Evolutionary conservation across 768 basidiomycete species (phyloP).

Genomic region (Boletus bicolor): DNA sequence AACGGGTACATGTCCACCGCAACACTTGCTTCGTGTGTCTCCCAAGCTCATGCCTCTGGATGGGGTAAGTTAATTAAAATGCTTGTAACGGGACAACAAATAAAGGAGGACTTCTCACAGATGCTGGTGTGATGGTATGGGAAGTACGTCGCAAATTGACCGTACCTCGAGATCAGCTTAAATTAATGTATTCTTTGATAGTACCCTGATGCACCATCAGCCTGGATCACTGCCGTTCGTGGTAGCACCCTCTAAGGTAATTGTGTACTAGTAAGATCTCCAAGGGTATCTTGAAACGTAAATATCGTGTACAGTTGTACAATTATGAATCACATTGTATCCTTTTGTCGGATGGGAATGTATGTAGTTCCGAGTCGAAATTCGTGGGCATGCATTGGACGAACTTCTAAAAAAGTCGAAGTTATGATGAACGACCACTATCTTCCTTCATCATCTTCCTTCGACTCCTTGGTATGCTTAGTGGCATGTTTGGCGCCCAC

Average conservation of each 20-base stretch:
- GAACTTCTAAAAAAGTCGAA: not conserved
- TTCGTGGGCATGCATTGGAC: not conserved
- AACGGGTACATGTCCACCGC: conserved; percentile 56
- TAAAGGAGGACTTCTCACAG: conserved; percentile 21
- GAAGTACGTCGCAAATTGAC: conserved; percentile 23
- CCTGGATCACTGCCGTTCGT: conserved; percentile 34
- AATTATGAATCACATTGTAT: not conserved
- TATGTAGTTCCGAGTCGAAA: not conserved
- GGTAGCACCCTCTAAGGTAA: conserved; percentile 2
- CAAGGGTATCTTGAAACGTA: not conserved
- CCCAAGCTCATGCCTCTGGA: conserved; percentile 40
- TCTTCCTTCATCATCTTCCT: not conserved
- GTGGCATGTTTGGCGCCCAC: too few species aligned
- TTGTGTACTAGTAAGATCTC: not conserved
- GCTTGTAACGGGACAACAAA: not conserved
- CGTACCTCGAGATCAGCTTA: not conserved
- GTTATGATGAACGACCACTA: not conserved
- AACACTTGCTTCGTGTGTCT: conserved; percentile 55
- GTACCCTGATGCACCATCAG: conserved; percentile 37
- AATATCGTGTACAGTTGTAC: not conserved
- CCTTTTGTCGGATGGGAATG: not conserved
- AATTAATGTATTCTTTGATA: not conserved
- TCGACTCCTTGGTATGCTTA: not conserved
- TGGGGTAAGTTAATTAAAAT: conserved; percentile 10
- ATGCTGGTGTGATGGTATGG: conserved; percentile 39